Evolutionary conservation across 2,329 filamentous ascomycete species (phyloP).

Genomic region (Neophaeococcomyces aloes): DNA sequence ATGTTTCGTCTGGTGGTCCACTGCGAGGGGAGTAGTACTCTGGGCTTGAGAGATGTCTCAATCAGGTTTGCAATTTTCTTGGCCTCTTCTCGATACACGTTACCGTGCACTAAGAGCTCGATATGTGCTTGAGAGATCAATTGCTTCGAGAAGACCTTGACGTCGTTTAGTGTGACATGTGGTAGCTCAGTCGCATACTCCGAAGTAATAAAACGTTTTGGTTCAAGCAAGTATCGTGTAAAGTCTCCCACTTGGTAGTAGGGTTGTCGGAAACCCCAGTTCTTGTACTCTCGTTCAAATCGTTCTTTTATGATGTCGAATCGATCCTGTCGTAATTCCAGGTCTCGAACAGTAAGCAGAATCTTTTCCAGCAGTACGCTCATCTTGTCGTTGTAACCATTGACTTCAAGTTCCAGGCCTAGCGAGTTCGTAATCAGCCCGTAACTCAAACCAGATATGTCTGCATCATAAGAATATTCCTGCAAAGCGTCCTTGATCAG

Average conservation of each 20-base stretch:
- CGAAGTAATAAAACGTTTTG: conserved; percentile 67
- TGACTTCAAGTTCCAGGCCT: conserved; percentile 67
- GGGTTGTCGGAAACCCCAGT: conserved; percentile 78
- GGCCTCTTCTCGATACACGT: conserved; percentile 88
- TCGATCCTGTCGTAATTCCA: conserved; percentile 73
- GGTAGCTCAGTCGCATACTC: conserved; percentile 69
- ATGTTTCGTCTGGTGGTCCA: conserved; percentile 71
- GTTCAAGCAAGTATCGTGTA: conserved; percentile 66
- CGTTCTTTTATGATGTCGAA: conserved; percentile 89
- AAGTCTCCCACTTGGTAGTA: conserved; percentile 82
- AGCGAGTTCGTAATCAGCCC: conserved; percentile 60
- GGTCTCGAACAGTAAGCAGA: conserved; percentile 67
- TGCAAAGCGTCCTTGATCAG: conserved; percentile 79
- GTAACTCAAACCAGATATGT: conserved; percentile 81
- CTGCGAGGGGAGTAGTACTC: conserved; percentile 62
- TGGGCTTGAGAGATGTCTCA: conserved; percentile 65
- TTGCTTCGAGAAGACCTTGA: conserved; percentile 68
- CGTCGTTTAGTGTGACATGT: conserved; percentile 60
- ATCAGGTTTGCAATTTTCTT: conserved; percentile 74
- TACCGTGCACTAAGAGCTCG: conserved; percentile 81
- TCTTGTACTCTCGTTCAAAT: conserved; percentile 63
- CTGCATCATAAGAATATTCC: conserved; percentile 92
- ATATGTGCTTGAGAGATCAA: conserved; percentile 75
- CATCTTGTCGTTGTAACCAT: conserved; percentile 95
- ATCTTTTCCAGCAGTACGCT: conserved; percentile 84